Conservation (phyloP, 148 eudicot genomes). For the Silene conica region DNA sequence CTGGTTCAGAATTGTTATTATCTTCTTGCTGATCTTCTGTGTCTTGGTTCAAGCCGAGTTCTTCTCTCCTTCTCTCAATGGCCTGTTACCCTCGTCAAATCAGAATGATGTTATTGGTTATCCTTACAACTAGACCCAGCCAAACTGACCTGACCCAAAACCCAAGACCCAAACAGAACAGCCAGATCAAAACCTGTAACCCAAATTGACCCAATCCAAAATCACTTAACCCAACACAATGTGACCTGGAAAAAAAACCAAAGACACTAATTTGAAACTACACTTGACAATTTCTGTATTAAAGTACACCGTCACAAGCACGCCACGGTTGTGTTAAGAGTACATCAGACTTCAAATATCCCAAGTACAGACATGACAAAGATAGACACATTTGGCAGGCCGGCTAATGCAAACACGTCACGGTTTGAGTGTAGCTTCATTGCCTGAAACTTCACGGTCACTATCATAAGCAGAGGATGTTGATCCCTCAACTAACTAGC, state of each 20-base stretch:
- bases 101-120: not conserved
- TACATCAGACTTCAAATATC: not conserved
- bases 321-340: no score
- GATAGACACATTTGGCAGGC: not conserved
- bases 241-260: not conserved
- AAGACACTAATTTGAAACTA: no score
- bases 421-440: not conserved
- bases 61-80: conserved; percentile 62
- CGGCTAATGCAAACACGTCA: not conserved
- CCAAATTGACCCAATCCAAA: no score
- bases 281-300: no score
- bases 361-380: not conserved
- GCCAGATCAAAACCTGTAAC: no score
- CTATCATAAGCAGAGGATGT: no score
- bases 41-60: conserved; percentile 18
- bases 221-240: no score
- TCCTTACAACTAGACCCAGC: not conserved
- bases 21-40: conserved; percentile 17
- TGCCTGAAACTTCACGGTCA: no score
- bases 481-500: not conserved
- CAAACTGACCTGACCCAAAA: no score
- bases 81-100: conserved; percentile 33
- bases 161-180: no score
- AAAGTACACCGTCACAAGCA: no score
- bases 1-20: conserved; percentile 18